Evolutionary conservation across 345 rosid species (phyloP).

Genomic region (Anacardium occidentale): DNA sequence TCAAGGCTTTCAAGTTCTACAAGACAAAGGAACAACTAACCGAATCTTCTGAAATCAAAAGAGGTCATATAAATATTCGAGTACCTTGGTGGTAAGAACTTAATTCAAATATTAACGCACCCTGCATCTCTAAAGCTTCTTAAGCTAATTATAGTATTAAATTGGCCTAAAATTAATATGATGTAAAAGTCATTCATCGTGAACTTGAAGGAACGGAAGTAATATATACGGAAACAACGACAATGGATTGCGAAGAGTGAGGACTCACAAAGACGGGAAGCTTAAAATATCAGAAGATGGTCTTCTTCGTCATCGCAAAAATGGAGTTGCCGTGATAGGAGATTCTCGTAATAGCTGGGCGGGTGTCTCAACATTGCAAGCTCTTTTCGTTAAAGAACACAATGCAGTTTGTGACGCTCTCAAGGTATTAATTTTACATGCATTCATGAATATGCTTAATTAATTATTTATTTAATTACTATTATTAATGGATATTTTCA

Average conservation of each 20-base stretch:
- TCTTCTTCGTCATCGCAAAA: slow-evolving; percentile 39
- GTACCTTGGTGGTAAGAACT: slow-evolving; percentile 61
- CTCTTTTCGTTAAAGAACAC: slow-evolving; percentile 53
- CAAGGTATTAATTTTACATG: slow-evolving; percentile 27
- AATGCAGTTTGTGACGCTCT: slow-evolving; percentile 56
- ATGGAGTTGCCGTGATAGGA: slow-evolving; percentile 44
- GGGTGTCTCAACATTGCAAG: slow-evolving; percentile 50
- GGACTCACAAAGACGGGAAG: slow-evolving; percentile 55
- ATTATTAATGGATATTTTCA: not conserved
- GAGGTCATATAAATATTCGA: slow-evolving; percentile 41
- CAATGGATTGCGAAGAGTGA: slow-evolving; percentile 33
- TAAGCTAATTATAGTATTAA: too few relatives aligned
- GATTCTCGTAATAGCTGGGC: slow-evolving; percentile 56
- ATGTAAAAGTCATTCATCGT: not conserved
- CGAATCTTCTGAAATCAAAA: slow-evolving; percentile 42
- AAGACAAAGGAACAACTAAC: slow-evolving; percentile 54
- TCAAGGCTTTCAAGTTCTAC: slow-evolving; percentile 47
- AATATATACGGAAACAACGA: slow-evolving; percentile 48
- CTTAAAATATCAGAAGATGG: slow-evolving; percentile 45
- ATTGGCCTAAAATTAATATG: too few relatives aligned
- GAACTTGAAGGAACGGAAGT: slow-evolving; percentile 55
- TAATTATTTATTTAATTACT: slow-evolving; percentile 22
- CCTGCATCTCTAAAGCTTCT: too few relatives aligned
- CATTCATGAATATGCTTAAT: not conserved
- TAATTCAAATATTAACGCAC: not conserved